Evolutionary conservation across 1,139 yeast species (phyloP).

Genomic region (Keqinozyma sinolaborantium): DNA sequence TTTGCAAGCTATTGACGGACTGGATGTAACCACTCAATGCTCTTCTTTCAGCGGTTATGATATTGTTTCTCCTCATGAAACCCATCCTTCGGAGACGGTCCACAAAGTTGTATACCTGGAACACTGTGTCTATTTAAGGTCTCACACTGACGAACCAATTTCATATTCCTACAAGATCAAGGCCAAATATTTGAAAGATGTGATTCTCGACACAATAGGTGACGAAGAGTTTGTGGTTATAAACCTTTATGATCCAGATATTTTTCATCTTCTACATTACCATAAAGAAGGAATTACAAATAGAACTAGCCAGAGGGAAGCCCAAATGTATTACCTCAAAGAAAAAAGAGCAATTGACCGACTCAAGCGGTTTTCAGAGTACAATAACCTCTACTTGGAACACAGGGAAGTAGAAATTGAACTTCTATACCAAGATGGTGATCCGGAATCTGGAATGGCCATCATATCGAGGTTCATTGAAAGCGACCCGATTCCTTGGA

Average conservation of each 20-base stretch:
- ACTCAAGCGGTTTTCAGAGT: constrained; percentile 1
- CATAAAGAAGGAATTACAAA: background rate
- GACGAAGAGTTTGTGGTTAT: constrained; percentile 1
- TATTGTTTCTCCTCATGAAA: too few relatives aligned
- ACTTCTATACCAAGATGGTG: constrained; percentile 1
- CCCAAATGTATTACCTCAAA: background rate
- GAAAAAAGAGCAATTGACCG: constrained; percentile 1
- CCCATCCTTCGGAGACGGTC: too few relatives aligned
- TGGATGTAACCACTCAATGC: too few relatives aligned
- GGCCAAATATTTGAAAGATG: constrained; percentile 1
- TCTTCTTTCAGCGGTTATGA: too few relatives aligned
- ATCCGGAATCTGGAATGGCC: background rate
- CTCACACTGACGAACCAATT: too few relatives aligned
- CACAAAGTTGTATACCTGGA: too few relatives aligned
- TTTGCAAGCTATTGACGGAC: too few relatives aligned
- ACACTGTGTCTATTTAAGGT: too few relatives aligned
- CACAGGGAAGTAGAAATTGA: constrained; percentile 1
- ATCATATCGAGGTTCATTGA: constrained; percentile 2
- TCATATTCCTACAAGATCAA: constrained; percentile 1
- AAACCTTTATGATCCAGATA: constrained; percentile 1
- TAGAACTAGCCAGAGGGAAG: background rate
- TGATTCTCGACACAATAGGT: constrained; percentile 1
- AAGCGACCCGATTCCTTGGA: constrained; percentile 1
- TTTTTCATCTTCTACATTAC: too few relatives aligned
- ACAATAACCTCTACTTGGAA: constrained; percentile 1